Percentiles rank a stretch among this genome's conserved stretches.
Conservation (phyloP, 768 basidiomycete species). For the Termitomyces sp. region DNA sequence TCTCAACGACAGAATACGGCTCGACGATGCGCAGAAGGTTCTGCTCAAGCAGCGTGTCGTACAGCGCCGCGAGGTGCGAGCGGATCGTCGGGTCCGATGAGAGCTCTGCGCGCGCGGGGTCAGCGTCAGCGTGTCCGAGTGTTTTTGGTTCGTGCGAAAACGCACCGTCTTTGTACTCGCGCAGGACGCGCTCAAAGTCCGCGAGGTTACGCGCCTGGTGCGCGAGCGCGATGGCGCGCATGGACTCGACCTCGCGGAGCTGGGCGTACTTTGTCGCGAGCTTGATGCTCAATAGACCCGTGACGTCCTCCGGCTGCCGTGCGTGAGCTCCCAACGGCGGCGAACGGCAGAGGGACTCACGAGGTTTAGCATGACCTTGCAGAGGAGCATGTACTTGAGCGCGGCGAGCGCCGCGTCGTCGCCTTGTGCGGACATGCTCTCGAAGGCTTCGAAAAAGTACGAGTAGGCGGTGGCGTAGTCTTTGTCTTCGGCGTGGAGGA, state of each 20-base stretch:
- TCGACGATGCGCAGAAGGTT: conserved; percentile 94
- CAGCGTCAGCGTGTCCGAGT: background rate
- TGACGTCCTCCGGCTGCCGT: conserved; percentile 86
- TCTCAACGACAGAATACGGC: conserved; percentile 90
- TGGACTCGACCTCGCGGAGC: conserved; percentile 85
- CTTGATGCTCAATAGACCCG: conserved; percentile 80
- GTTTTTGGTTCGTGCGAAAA: background rate
- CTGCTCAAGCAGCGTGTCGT: conserved; percentile 95
- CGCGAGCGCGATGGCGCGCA: conserved; percentile 93
- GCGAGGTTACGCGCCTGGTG: conserved; percentile 87
- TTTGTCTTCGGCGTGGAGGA: conserved; percentile 94
- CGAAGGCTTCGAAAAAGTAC: conserved; percentile 97
- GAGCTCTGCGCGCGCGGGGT: conserved; percentile 53
- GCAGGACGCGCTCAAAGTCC: conserved; percentile 83
- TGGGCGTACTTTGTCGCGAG: conserved; percentile 86
- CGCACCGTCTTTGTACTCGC: conserved; percentile 77
- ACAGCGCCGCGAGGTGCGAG: conserved; percentile 88
- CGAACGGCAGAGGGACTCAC: conserved; percentile 37
- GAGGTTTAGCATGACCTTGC: conserved; percentile 96
- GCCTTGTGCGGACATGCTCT: conserved; percentile 77
- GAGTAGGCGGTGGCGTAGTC: conserved; percentile 97
- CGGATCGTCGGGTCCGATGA: conserved; percentile 95
- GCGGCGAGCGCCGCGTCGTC: conserved; percentile 75
- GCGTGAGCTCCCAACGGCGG: too few relatives aligned
- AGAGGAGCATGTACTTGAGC: conserved; percentile 96